phyloP scores from a whole-genome alignment of 2,329 filamentous ascomycete species.

The Rachicladosporium sp. region DNA sequence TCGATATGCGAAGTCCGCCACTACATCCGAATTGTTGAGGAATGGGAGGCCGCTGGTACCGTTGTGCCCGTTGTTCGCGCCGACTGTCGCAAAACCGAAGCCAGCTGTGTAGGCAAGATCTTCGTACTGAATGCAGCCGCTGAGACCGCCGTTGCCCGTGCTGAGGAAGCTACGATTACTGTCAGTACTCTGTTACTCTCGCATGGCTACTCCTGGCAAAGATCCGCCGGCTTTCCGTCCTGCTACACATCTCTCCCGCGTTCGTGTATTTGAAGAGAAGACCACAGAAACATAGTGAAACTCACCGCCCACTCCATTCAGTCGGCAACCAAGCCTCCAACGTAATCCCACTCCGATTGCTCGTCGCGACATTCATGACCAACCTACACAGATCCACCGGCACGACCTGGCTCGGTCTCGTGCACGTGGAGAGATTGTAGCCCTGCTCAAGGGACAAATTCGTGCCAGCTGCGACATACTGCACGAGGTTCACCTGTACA shows the following conservation, averaged over 20 bases:
- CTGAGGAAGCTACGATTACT: conserved; percentile 20
- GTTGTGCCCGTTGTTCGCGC: conserved; percentile 32
- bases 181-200: neutral
- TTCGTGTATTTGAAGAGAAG: no score
- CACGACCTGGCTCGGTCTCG: conserved; percentile 17
- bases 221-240: no score
- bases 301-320: conserved; percentile 15
- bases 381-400: conserved; percentile 29
- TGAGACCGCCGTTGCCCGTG: conserved; percentile 31
- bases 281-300: no score
- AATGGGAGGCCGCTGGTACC: conserved; percentile 35
- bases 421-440: conserved; percentile 30
- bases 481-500: conserved; percentile 16
- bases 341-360: conserved; percentile 27
- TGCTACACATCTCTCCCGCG: no score
- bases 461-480: conserved; percentile 16
- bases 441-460: conserved; percentile 14
- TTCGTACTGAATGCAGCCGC: conserved; percentile 26
- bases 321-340: conserved; percentile 35
- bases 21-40: conserved; percentile 32
- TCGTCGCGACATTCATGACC: conserved; percentile 28
- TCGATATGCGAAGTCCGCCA: conserved; percentile 36
- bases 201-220: no score
- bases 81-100: conserved; percentile 29
- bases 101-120: conserved; percentile 27